Percentiles rank a stretch among this genome's conserved stretches.
Evolutionary conservation across 1,284 basidiomycete species (phyloP).

Genomic region (Rhodotorula mucilaginosa): DNA sequence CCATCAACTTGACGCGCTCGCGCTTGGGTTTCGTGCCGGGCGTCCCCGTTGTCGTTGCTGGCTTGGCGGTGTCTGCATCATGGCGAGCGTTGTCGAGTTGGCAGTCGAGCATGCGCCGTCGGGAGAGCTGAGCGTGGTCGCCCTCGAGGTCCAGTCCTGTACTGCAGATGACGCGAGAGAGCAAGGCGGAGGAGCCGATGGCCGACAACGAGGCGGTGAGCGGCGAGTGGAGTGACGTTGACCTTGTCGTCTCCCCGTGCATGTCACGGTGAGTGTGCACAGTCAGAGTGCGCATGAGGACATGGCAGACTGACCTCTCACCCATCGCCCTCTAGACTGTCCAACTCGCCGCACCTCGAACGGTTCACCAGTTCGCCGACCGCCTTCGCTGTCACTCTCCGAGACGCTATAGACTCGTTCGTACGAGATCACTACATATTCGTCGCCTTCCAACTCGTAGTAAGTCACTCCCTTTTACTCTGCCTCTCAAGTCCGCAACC

Average conservation of each 20-base stretch:
- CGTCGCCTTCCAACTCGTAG: slow-evolving; percentile 21
- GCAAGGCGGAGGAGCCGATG: too few species aligned
- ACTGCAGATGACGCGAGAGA: too few species aligned
- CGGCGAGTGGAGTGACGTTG: neutral
- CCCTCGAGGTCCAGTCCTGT: too few species aligned
- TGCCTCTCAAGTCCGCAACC: too few species aligned
- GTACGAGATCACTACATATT: slow-evolving; percentile 22
- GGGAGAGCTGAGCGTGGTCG: too few species aligned
- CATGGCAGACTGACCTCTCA: neutral
- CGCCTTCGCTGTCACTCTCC: neutral
- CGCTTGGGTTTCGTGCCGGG: neutral
- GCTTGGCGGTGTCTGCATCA: neutral
- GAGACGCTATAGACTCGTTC: slow-evolving; percentile 11
- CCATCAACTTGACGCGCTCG: slow-evolving; percentile 5
- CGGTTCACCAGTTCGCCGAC: neutral
- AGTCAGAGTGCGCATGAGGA: accelerated
- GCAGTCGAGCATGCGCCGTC: slow-evolving; percentile 31
- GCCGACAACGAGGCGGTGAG: too few species aligned
- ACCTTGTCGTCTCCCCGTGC: neutral
- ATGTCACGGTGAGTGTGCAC: slow-evolving; percentile 3
- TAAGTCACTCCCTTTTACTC: neutral
- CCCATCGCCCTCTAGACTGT: neutral
- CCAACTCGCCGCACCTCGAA: neutral
- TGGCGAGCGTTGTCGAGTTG: slow-evolving; percentile 19
- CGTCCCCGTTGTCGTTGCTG: neutral